Evolutionary conservation across 352 stramenopile species (phyloP), one percentile per base, ranked within the genome.

Genomic region (Phytophthora foliorum): DNA sequence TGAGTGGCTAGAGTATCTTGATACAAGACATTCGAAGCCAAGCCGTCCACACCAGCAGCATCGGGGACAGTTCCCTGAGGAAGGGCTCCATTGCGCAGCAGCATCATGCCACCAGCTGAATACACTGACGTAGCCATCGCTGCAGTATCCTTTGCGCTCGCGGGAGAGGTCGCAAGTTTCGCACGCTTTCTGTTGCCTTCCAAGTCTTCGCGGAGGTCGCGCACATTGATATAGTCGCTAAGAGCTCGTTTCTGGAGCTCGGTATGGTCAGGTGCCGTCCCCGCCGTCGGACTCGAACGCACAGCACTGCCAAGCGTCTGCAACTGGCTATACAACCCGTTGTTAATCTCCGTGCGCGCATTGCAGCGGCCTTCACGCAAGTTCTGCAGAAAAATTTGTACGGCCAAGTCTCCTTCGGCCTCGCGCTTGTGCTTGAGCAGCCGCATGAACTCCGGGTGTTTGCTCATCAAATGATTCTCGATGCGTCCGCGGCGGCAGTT

Each of bases 401-500:
- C 84, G 2, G 82, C 77, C 25, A 92, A 50, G 16, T 93, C 86
- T 42, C 82, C 84, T 69, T 93, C 83, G 0, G 82, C 59, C 38
- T 92, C 86, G n/a, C 81, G 83, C 66, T 93, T 93, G 58, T 92
- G 73, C 60, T 90, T 90, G 42, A 93, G 76, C 51, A 93, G 58
- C 45, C 88, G 66, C 86, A 93, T 93, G 57, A 92, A 92, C 64
- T 93, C 83, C 5, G 86, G 86, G 57, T 93, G 86, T 50, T 93
- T 93, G 61, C 84, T 93, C 73, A 83, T 80, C 49, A 93, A 63
- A 42, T 93, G 86, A 57, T 90, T 93, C 71, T 93, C 86, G 46
- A 93, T 93, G 25, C 86, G 81, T 1, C 86, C 86, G 25, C 86
- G 86, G 6, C 86, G 86, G 44, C 83, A 92, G 61, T 93, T 93